Evolutionary conservation across 495 filamentous ascomycete species (phyloP).

Genomic region (Tetracladium setigerum): DNA sequence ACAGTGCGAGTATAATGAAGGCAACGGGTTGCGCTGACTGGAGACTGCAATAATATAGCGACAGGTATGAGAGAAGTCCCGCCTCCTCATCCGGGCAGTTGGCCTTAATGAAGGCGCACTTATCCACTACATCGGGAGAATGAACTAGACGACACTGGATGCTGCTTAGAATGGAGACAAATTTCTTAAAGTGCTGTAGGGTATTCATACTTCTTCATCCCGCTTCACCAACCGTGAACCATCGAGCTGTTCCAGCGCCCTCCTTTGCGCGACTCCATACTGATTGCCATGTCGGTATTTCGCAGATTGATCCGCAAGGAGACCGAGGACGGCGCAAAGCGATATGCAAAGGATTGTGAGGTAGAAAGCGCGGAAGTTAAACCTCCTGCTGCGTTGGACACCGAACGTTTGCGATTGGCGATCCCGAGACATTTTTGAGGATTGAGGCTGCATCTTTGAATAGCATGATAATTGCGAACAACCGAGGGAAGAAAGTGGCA

Average conservation of each 20-base stretch:
- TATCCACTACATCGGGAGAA: conserved; percentile 44
- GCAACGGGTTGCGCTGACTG: conserved; percentile 63
- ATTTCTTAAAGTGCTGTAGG: not conserved
- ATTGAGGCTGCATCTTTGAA: conserved; percentile 17
- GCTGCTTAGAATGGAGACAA: not conserved
- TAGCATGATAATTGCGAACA: conserved; percentile 2
- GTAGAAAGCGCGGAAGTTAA: conserved; percentile 29
- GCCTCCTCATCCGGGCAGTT: conserved; percentile 89
- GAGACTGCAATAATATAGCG: conserved; percentile 84
- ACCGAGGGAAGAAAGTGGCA: not conserved
- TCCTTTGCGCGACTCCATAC: conserved; percentile 14
- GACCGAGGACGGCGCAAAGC: conserved; percentile 20
- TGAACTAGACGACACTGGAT: conserved; percentile 77
- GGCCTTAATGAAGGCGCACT: conserved; percentile 76
- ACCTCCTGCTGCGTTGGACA: conserved; percentile 11
- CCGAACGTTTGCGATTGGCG: conserved; percentile 1
- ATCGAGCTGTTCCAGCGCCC: conserved; percentile 14
- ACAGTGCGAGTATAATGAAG: conserved; percentile 66
- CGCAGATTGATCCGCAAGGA: conserved; percentile 15
- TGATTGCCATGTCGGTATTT: conserved; percentile 10
- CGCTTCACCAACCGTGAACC: conserved; percentile 17
- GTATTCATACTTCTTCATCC: conserved; percentile 23
- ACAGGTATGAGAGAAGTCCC: conserved; percentile 81
- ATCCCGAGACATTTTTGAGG: conserved; percentile 9
- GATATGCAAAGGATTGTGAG: conserved; percentile 27